Conservation (phyloP, 345 rosid species). For the Chamaenerion angustifolium region DNA sequence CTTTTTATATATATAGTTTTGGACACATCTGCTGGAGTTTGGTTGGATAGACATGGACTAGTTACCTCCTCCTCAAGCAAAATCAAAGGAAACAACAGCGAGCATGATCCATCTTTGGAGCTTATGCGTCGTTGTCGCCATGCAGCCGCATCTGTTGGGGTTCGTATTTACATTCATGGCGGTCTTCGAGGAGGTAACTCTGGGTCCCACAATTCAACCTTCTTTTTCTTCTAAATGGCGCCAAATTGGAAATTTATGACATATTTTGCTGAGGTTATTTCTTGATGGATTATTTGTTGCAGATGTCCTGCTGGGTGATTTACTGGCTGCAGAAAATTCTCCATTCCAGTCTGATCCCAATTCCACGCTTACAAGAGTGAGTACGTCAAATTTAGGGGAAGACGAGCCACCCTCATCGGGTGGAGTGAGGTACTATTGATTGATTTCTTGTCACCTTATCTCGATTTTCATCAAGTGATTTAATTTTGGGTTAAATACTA, state of each 20-base stretch:
- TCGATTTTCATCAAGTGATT: too few relatives aligned
- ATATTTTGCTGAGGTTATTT: background rate
- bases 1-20: conserved; percentile 26
- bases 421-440: conserved; percentile 36
- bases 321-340: conserved; percentile 85
- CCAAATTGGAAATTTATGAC: too few relatives aligned
- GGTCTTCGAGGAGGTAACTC: conserved; percentile 89
- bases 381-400: conserved; percentile 19
- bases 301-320: conserved; percentile 80
- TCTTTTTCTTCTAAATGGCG: too few relatives aligned
- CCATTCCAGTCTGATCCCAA: conserved; percentile 52
- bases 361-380: conserved; percentile 46
- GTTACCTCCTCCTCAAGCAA: conserved; percentile 64
- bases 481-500: too few relatives aligned
- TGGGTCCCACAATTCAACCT: too few relatives aligned
- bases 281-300: conserved; percentile 9
- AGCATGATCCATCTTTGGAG: conserved; percentile 67
- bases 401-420: conserved; percentile 29
- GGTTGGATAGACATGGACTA: conserved; percentile 92
- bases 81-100: conserved; percentile 41
- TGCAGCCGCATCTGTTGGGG: conserved; percentile 91
- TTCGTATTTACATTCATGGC: conserved; percentile 72
- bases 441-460: too few relatives aligned
- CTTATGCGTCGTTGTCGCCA: conserved; percentile 96
- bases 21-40: conserved; percentile 97